A percentile compares a stretch with the other conserved stretches of the same genome.
These are phyloP conservation scores for Basidiobolus meristosporus DNA, from an alignment of 371 early-diverging fungal species.

Conservation along the genomic window DNA sequence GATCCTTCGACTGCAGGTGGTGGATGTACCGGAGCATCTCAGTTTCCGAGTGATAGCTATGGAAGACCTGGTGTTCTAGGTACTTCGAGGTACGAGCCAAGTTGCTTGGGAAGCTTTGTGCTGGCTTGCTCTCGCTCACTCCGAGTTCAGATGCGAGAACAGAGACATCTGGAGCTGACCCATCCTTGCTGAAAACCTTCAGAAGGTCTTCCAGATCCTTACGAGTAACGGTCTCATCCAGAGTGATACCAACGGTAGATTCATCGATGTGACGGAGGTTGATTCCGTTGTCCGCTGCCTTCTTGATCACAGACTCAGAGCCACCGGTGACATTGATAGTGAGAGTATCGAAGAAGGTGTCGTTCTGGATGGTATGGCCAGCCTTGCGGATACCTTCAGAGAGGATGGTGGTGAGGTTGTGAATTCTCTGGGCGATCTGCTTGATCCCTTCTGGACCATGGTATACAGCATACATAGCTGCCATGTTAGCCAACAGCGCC, in stretches of 20 bases:
- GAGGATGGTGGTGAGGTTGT: slow-evolving; percentile 63
- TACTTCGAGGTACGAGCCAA: slow-evolving; percentile 56
- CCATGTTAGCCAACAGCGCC: slow-evolving; percentile 82
- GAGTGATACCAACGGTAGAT: slow-evolving; percentile 54
- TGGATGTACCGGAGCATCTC: slow-evolving; percentile 91
- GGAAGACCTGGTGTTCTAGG: slow-evolving; percentile 80
- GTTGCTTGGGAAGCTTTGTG: slow-evolving; percentile 28
- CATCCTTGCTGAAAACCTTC: slow-evolving; percentile 37
- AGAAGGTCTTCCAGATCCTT: slow-evolving; percentile 59
- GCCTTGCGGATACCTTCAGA: slow-evolving; percentile 48
- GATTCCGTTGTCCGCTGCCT: slow-evolving; percentile 57
- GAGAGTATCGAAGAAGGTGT: slow-evolving; percentile 86
- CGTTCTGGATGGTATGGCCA: slow-evolving; percentile 61
- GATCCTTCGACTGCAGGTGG: slow-evolving; percentile 83
- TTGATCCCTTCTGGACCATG: slow-evolving; percentile 88
- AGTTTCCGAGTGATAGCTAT: slow-evolving; percentile 93
- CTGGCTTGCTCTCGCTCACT: slow-evolving; percentile 15
- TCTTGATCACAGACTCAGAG: slow-evolving; percentile 31
- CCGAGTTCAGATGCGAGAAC: slow-evolving; percentile 13
- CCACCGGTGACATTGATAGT: slow-evolving; percentile 47
- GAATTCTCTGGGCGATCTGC: slow-evolving; percentile 78
- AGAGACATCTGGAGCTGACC: slow-evolving; percentile 20
- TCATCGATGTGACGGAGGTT: slow-evolving; percentile 70
- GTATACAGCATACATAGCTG: slow-evolving; percentile 90
- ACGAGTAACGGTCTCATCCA: slow-evolving; percentile 80